Base-by-base conservation (phyloP, 306 rosid genomes). In the Quercus mongolica region DNA sequence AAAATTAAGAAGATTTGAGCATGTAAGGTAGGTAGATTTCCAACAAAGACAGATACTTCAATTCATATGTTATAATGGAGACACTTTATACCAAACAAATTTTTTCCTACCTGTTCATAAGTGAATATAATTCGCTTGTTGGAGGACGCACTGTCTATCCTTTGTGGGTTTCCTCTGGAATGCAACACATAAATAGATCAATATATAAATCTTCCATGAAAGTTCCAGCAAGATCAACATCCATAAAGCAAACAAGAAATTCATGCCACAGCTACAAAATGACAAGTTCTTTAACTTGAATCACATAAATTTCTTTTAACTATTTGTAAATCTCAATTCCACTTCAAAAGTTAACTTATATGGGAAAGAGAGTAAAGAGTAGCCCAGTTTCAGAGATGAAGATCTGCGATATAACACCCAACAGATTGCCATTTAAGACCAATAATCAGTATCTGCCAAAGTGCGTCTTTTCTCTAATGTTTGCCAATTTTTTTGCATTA, bases 161-260 rank as follows among this genome's bases (percentile, higher is more conserved):
- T 92, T 85, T 95, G 99, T 63, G 99, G 99, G 83, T 95, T 95
- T 83, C 99, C 98, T 85, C 99, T 95, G 90, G 76, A 81, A 82
- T 46, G 52, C 62, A 83, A 75, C 77, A 78, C 38, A 58, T 10
- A 67, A 54, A 28, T 57, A 59, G 21, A 78, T 79, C 78, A 75
- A 69, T 71, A 12, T 31, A 38, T 82, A 78, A 33, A 41, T 33
- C 65, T 64, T 71, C 74, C 41, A 44, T 26, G 62, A 55, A 33
- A 57, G 18, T 77, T 62, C 5, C 31, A 58, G 26, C 28, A 26
- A 41, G 44, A 73, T 75, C 28, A 84, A 51, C 61, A 33, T 78
- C 63, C 33, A 44, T 19, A 71, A 41, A 58, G 55, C 56, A 77
- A 68, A 68, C 68, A 8, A 78, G 15, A 38, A 35, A 35, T 31